phyloP scores from a whole-genome alignment of 768 basidiomycete species.

The Amylocystis lapponica region DNA sequence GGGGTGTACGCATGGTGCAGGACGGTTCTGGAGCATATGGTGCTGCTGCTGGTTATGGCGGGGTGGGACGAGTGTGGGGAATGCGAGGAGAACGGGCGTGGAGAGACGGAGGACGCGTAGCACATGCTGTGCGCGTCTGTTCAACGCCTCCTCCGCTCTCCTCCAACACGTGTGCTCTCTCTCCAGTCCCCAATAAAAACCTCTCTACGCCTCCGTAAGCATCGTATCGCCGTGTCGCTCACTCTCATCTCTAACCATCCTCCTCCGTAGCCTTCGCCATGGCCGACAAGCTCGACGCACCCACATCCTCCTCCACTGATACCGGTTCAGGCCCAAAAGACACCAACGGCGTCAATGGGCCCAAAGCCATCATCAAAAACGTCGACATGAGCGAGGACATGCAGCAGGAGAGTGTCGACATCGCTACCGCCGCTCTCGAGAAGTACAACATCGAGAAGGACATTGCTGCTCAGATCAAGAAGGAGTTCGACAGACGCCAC shows the following conservation, averaged over 20 bases:
- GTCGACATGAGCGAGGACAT: slow-evolving; percentile 96
- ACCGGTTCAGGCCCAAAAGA: slow-evolving; percentile 33
- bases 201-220: no score
- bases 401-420: slow-evolving; percentile 92
- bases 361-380: slow-evolving; percentile 92
- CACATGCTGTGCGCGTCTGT: no score
- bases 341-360: slow-evolving; percentile 30
- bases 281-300: slow-evolving; percentile 49
- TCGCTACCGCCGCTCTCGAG: slow-evolving; percentile 79
- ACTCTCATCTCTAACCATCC: neutral
- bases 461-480: slow-evolving; percentile 97
- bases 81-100: no score
- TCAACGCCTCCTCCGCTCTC: no score
- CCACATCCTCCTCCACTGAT: slow-evolving; percentile 51
- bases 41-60: no score
- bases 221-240: no score
- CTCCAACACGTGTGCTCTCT: no score
- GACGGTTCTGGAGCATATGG: no score
- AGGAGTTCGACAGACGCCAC: slow-evolving; percentile 90
- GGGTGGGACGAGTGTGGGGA: no score
- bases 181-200: no score
- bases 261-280: slow-evolving; percentile 11
- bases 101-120: no score
- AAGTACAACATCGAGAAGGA: slow-evolving; percentile 96
- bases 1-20: no score